phyloP scores from a whole-genome alignment of 2,329 filamentous ascomycete genomes.

The Tothia fuscella region DNA sequence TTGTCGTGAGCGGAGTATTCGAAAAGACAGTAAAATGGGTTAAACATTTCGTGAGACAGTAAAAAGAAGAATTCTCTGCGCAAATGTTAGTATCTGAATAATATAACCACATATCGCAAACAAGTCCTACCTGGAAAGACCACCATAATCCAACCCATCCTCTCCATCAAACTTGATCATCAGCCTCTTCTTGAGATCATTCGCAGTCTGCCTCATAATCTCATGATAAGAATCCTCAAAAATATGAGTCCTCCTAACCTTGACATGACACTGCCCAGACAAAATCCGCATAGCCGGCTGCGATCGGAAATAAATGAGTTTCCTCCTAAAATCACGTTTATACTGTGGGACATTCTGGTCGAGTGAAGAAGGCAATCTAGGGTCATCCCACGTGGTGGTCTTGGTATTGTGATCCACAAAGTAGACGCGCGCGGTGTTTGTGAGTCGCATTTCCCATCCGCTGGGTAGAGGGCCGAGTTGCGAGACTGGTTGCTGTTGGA shows the following conservation, averaged over 20 bases:
- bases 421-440: slow-evolving; percentile 94
- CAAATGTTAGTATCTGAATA: neutral
- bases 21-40: slow-evolving; percentile 98
- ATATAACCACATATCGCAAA: neutral
- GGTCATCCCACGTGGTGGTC: slow-evolving; percentile 98
- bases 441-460: slow-evolving; percentile 98
- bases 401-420: slow-evolving; percentile 99
- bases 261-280: slow-evolving; percentile 95
- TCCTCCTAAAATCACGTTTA: slow-evolving; percentile 96
- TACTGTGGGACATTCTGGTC: slow-evolving; percentile 99
- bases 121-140: slow-evolving; percentile 59
- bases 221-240: slow-evolving; percentile 99
- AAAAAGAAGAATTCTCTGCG: slow-evolving; percentile 95
- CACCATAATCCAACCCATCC: slow-evolving; percentile 94
- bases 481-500: slow-evolving; percentile 95
- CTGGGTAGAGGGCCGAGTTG: slow-evolving; percentile 91
- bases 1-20: slow-evolving; percentile 99
- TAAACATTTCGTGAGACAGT: slow-evolving; percentile 99
- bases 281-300: slow-evolving; percentile 92
- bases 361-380: slow-evolving; percentile 82
- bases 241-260: slow-evolving; percentile 90
- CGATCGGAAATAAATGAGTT: slow-evolving; percentile 98
- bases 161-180: slow-evolving; percentile 99
- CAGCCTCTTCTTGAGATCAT: slow-evolving; percentile 90
- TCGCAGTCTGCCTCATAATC: slow-evolving; percentile 91